Percentiles rank a stretch among this genome's conserved stretches.
phyloP scores from a whole-genome alignment of 768 basidiomycete species.

The Trichaptum fuscoviolaceum region DNA sequence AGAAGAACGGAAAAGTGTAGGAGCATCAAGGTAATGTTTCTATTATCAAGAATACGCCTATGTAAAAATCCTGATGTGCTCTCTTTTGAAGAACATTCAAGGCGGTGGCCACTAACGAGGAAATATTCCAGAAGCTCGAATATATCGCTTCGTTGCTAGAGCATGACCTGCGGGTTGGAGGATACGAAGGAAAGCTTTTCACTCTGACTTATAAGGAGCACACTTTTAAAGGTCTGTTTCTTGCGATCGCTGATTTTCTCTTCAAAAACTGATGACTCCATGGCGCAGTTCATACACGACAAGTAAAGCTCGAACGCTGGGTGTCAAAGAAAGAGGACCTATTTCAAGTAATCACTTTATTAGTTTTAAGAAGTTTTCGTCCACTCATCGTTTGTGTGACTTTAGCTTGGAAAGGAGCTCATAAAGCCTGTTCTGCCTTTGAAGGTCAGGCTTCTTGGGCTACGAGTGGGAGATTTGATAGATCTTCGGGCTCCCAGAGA shows the following conservation, averaged over 20 bases:
- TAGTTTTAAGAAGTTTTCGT: neutral
- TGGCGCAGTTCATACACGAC: slow-evolving; percentile 71
- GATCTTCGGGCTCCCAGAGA: slow-evolving; percentile 56
- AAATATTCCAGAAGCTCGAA: slow-evolving; percentile 71
- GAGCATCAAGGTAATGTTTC: slow-evolving; percentile 66
- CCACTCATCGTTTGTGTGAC: neutral
- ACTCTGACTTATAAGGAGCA: slow-evolving; percentile 93
- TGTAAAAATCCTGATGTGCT: neutral
- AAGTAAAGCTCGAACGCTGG: slow-evolving; percentile 67
- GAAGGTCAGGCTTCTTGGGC: slow-evolving; percentile 77
- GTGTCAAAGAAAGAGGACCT: slow-evolving; percentile 70
- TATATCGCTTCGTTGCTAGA: slow-evolving; percentile 79
- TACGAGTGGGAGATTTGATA: slow-evolving; percentile 83
- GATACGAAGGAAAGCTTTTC: slow-evolving; percentile 84
- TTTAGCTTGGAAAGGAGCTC: slow-evolving; percentile 74
- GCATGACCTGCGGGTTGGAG: slow-evolving; percentile 67
- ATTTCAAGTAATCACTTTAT: slow-evolving; percentile 32
- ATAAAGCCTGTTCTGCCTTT: slow-evolving; percentile 77
- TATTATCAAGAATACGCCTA: slow-evolving; percentile 7
- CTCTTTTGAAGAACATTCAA: slow-evolving; percentile 62
- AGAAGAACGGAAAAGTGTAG: slow-evolving; percentile 88
- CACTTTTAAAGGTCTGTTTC: slow-evolving; percentile 68
- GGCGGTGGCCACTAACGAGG: slow-evolving; percentile 55
- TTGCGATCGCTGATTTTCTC: slow-evolving; percentile 5
- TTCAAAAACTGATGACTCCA: neutral